Evolutionary conservation across 1,284 basidiomycete genomes (phyloP), one percentile per base, ranked within the genome.

Genomic region (Sanguinoderma infundibulare): DNA sequence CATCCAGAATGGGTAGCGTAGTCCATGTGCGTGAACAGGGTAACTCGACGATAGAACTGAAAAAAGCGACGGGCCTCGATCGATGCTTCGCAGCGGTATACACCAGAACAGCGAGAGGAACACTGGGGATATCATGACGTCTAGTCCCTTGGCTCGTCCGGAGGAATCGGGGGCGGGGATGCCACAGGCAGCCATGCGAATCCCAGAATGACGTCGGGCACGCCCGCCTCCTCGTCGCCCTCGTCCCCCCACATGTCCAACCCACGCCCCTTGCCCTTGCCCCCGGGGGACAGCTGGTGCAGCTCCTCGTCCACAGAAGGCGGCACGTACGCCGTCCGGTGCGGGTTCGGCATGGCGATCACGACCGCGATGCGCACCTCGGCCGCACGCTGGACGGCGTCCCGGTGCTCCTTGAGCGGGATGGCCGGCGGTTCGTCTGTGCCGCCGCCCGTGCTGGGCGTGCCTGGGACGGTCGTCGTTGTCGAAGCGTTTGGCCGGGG

Each of bases 321-420:
- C 46, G 55, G 52, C 51, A 67, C 59, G 55, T 57, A 63, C 60
- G 67, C 57, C 15, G 69, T 63, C 15, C 70, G 69, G 32, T 72
- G 73, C 14, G 72, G 77, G 32, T 81, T 77, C 2, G 88, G 88
- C 87, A 90, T 89, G 35, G 83, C 79, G 59, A 90, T 79, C 57
- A 90, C 76, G 6, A 90, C 81, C 26, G 84, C 79, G 12, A 90
- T 78, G 68, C 86, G 83, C 20, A 82, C 64, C 50, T 71, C 70
- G 24, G 59, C 54, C 36, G 65, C 57, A 24, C 55, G 59, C 59
- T 62, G 50, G 9, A 66, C 64, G 40, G 57, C 57, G 53, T 71
- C 67, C 30, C 53, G 53, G 47, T 51, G 55, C 51, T 61, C n/a
- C n/a, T n/a, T 55, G 28, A 64, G 57, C 53, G 61, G 59, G 36